A percentile compares a stretch with the other conserved stretches of the same genome.
Conservation (phyloP, 495 filamentous ascomycete genomes). For the Annulohypoxylon nitens region DNA sequence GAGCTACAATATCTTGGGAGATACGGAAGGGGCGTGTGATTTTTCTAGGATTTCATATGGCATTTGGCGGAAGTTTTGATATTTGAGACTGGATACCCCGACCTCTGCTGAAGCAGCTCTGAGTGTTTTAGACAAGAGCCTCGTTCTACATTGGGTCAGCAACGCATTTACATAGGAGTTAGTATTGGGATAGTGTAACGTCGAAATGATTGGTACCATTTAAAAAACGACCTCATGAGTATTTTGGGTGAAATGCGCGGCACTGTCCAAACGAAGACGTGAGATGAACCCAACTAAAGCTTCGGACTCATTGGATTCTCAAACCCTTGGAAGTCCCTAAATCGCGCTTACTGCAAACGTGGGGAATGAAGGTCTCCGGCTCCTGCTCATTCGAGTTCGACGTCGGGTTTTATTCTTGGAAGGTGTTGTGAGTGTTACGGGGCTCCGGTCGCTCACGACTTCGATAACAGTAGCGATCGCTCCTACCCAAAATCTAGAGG, state of each 20-base stretch:
- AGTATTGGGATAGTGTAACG: not conserved
- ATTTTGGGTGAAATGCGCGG: not conserved
- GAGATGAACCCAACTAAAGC: too few species aligned
- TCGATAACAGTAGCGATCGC: too few species aligned
- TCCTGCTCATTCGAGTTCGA: too few species aligned
- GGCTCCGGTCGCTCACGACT: too few species aligned
- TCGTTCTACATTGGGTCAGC: not conserved
- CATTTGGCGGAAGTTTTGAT: not conserved
- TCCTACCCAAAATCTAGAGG: too few species aligned
- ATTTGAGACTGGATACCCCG: conserved; percentile 10
- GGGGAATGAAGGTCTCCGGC: too few species aligned
- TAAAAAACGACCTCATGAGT: not conserved
- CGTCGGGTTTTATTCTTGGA: too few species aligned
- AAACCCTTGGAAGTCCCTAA: too few species aligned
- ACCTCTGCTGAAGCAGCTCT: not conserved
- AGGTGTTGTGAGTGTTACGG: too few species aligned
- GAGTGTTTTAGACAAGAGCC: not conserved
- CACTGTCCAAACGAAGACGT: not conserved
- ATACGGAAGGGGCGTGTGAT: conserved; percentile 23
- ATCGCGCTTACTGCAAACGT: too few species aligned
- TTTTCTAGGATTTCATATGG: not conserved
- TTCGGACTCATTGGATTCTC: too few species aligned
- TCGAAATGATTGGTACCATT: not conserved
- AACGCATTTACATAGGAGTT: conserved; percentile 14
- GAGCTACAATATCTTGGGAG: conserved; percentile 32